Percentiles rank a stretch among this genome's conserved stretches.
Conservation (phyloP, 1,139 yeast genomes). For the Candida sanyaensis region DNA sequence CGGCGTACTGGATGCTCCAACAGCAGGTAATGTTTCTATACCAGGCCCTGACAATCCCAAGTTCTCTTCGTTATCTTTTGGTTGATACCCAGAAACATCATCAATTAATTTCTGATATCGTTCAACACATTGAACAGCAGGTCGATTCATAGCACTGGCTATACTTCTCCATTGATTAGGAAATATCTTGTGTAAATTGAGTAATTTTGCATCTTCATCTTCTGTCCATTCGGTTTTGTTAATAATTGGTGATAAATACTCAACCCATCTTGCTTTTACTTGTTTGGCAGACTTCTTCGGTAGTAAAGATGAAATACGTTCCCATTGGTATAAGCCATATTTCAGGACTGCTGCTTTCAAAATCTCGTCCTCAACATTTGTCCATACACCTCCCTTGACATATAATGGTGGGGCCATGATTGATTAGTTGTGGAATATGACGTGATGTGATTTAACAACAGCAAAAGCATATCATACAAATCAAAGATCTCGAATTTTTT, state of each 20-base stretch:
- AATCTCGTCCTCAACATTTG: constrained; percentile 87
- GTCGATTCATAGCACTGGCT: constrained; percentile 76
- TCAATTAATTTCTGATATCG: constrained; percentile 79
- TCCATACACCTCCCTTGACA: constrained; percentile 90
- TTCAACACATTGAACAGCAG: constrained; percentile 89
- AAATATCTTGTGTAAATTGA: constrained; percentile 65
- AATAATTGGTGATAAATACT: constrained; percentile 79
- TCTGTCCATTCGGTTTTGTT: constrained; percentile 67
- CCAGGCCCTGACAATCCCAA: constrained; percentile 55
- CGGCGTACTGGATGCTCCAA: constrained; percentile 31
- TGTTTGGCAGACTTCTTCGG: constrained; percentile 89
- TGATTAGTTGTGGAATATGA: background rate
- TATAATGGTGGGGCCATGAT: constrained; percentile 61
- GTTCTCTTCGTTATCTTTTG: constrained; percentile 26
- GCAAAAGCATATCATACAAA: too few species aligned
- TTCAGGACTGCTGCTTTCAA: constrained; percentile 89
- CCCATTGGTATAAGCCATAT: constrained; percentile 95
- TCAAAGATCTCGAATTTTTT: too few species aligned
- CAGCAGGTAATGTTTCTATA: constrained; percentile 51
- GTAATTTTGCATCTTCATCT: constrained; percentile 74
- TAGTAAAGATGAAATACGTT: constrained; percentile 83
- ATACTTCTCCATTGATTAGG: constrained; percentile 97
- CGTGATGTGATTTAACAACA: too few species aligned
- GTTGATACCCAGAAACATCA: constrained; percentile 34
- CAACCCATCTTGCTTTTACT: constrained; percentile 92